phyloP scores from a whole-genome alignment of 257 asterid species.

The Coffea eugenioides region DNA sequence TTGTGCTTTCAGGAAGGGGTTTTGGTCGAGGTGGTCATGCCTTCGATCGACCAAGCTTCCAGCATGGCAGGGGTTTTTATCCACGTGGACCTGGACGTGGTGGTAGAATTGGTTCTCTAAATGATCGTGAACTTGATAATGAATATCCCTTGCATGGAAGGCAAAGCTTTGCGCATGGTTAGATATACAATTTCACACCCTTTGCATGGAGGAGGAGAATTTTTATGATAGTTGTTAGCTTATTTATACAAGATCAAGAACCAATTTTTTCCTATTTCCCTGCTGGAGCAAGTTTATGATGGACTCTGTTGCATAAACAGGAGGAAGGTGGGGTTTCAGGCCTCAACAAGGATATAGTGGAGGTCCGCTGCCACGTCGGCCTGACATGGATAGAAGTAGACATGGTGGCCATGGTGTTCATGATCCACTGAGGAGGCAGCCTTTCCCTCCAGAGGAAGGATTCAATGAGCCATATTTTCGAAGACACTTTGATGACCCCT shows the following conservation, averaged over 20 bases:
- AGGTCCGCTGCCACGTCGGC: conserved; percentile 31
- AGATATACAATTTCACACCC: conserved; percentile 9
- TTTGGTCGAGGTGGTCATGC: conserved; percentile 44
- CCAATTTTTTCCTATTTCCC: neutral
- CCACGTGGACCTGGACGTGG: conserved; percentile 42
- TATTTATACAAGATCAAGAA: neutral
- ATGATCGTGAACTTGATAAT: conserved; percentile 31
- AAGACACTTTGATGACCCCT: conserved; percentile 45
- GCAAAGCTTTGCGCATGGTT: conserved; percentile 49
- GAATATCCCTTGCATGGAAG: conserved; percentile 42
- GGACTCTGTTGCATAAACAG: conserved; percentile 26
- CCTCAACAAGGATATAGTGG: conserved; percentile 31
- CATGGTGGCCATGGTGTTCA: conserved; percentile 32
- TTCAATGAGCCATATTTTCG: conserved; percentile 37
- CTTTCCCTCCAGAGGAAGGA: conserved; percentile 43
- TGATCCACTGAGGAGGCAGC: conserved; percentile 41
- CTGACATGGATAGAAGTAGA: conserved; percentile 39
- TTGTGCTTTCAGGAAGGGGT: conserved; percentile 45
- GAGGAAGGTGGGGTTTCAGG: conserved; percentile 52
- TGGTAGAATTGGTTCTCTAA: conserved; percentile 35
- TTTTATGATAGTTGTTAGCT: neutral
- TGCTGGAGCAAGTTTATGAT: neutral
- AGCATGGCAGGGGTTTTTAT: conserved; percentile 34
- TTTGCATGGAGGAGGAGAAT: neutral
- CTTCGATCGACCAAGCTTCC: conserved; percentile 34